phyloP scores from a whole-genome alignment of 805 yeast genomes.

The Nakazawaea wyomingensis region DNA sequence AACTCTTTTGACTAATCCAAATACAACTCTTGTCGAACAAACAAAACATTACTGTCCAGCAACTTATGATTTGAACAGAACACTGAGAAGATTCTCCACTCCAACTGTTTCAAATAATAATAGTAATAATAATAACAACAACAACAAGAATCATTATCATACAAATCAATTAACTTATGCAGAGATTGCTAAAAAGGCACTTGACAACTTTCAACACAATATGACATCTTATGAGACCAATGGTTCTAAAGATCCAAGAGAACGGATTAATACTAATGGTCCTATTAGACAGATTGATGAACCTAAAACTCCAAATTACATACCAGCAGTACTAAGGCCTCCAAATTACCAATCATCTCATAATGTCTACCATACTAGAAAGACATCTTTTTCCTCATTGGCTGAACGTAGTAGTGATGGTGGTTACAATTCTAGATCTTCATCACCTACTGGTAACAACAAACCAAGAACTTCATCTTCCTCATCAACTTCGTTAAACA shows the following conservation, averaged over 20 bases:
- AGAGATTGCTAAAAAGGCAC: conserved; percentile 11
- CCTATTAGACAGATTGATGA: conserved; percentile 39
- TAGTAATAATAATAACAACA: background rate
- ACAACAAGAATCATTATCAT: background rate
- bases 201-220: conserved; percentile 22
- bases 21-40: background rate
- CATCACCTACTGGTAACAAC: conserved; percentile 1
- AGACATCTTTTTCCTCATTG: conserved; percentile 7
- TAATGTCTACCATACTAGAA: background rate
- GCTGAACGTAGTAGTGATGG: background rate
- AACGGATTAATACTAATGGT: conserved; percentile 14
- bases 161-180: too few relatives aligned
- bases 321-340: conserved; percentile 51
- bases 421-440: conserved; percentile 1
- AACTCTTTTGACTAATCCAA: background rate
- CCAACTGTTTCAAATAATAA: conserved; percentile 14
- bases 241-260: conserved; percentile 12
- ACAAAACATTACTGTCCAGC: conserved; percentile 36
- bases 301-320: conserved; percentile 39
- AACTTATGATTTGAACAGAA: conserved; percentile 37
- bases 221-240: conserved; percentile 12
- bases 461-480: background rate
- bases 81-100: conserved; percentile 30
- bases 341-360: conserved; percentile 9
- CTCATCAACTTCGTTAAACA: background rate